These are phyloP conservation scores for Melanopsichium pennsylvanicum DNA, from an alignment of 1,284 basidiomycete species.

Conservation along the genomic window DNA sequence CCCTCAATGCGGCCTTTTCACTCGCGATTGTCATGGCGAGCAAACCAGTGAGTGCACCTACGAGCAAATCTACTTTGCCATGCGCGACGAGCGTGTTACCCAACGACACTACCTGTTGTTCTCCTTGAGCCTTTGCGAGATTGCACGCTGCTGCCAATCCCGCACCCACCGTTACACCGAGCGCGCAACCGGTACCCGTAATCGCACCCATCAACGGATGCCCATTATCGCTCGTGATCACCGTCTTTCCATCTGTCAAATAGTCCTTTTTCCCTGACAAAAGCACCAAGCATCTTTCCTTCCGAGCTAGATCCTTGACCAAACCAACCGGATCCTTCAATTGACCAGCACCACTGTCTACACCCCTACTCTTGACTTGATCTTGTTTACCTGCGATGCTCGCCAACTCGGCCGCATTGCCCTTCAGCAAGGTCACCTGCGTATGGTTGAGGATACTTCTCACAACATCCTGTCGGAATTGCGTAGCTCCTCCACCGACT, in stretches of 20 bases:
- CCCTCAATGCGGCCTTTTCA: conserved; percentile 77
- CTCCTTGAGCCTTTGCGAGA: conserved; percentile 7
- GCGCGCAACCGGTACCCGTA: conserved; percentile 89
- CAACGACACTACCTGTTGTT: conserved; percentile 3
- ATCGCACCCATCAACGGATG: conserved; percentile 78
- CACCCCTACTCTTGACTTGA: conserved; percentile 81
- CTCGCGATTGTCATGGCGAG: conserved; percentile 83
- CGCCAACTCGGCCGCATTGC: conserved; percentile 90
- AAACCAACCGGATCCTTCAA: conserved; percentile 79
- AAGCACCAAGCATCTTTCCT: conserved; percentile 82
- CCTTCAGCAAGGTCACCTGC: conserved; percentile 92
- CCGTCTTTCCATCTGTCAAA: conserved; percentile 80
- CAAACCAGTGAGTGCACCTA: conserved; percentile 69
- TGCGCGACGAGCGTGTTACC: conserved; percentile 43
- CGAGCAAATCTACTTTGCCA: conserved; percentile 34
- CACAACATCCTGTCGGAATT: conserved; percentile 73
- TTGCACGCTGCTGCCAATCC: conserved; percentile 75
- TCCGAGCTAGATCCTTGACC: conserved; percentile 76
- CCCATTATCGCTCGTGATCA: conserved; percentile 79
- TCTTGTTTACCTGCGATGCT: conserved; percentile 73
- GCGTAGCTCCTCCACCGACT: conserved; percentile 87
- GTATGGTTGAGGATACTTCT: conserved; percentile 80
- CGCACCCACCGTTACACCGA: conserved; percentile 78
- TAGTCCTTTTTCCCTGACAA: conserved; percentile 86
- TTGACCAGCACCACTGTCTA: conserved; percentile 81